phyloP scores from a whole-genome alignment of 805 yeast species.

The Kodamaea restingae region DNA sequence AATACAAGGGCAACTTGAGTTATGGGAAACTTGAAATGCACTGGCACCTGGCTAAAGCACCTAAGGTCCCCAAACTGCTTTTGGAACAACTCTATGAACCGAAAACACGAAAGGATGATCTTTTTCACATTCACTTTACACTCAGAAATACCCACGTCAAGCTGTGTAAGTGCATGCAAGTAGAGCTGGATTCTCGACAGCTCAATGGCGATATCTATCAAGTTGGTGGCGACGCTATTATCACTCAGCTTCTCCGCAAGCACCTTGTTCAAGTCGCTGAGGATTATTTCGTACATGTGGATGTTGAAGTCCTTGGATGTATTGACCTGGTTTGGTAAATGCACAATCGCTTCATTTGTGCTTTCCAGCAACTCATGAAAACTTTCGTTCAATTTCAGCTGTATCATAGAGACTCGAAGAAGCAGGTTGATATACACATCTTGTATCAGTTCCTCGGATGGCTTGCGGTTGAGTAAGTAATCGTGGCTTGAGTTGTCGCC shows the following conservation, averaged over 20 bases:
- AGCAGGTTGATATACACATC: slow-evolving; percentile 25
- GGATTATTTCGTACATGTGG: slow-evolving; percentile 41
- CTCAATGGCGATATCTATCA: slow-evolving; percentile 31
- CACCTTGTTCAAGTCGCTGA: slow-evolving; percentile 24
- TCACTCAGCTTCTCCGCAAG: neutral
- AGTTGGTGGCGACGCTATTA: slow-evolving; percentile 19
- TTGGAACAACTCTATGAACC: slow-evolving; percentile 24
- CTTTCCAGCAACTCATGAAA: slow-evolving; percentile 29
- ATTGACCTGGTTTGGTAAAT: slow-evolving; percentile 16
- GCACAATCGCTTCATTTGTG: slow-evolving; percentile 11
- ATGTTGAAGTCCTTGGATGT: slow-evolving; percentile 34
- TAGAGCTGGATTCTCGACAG: slow-evolving; percentile 37
- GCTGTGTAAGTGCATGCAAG: slow-evolving; percentile 25
- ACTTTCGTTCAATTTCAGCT: slow-evolving; percentile 37
- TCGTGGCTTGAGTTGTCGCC: slow-evolving; percentile 28
- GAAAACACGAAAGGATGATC: slow-evolving; percentile 20
- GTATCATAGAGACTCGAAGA: slow-evolving; percentile 31
- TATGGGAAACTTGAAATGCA: slow-evolving; percentile 37
- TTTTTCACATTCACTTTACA: slow-evolving; percentile 27
- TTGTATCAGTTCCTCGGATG: slow-evolving; percentile 18
- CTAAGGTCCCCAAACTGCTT: slow-evolving; percentile 15
- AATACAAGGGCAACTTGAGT: slow-evolving; percentile 30
- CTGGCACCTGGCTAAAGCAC: slow-evolving; percentile 31
- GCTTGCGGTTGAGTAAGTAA: slow-evolving; percentile 31
- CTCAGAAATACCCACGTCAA: slow-evolving; percentile 20